phyloP scores from a whole-genome alignment of 225 moss, liverwort and hornwort species.

The Polytrichum commune region DNA sequence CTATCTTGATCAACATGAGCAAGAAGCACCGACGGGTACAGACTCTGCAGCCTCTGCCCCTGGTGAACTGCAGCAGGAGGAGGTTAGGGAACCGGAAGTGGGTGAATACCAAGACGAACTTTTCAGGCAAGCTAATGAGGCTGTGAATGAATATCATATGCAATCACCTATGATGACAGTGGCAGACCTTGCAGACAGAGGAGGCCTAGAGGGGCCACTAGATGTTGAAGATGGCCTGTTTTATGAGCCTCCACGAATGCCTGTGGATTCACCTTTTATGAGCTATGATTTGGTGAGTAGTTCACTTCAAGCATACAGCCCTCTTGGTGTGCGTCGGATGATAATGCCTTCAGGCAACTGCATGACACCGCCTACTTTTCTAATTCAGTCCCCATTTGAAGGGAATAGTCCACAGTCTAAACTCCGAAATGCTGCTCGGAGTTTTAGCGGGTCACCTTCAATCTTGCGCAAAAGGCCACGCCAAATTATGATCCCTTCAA shows the following conservation, averaged over 20 bases:
- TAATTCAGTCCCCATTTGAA: constrained; percentile 63
- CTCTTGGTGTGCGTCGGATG: constrained; percentile 94
- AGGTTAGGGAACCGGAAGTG: constrained; percentile 14
- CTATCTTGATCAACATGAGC: constrained; percentile 1
- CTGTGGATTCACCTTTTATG: constrained; percentile 72
- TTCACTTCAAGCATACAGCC: constrained; percentile 90
- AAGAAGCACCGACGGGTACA: constrained; percentile 11
- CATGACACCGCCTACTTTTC: constrained; percentile 64
- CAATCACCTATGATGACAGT: constrained; percentile 79
- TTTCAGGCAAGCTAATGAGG: constrained; percentile 26
- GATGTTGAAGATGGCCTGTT: constrained; percentile 49
- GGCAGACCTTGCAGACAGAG: constrained; percentile 47
- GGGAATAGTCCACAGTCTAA: constrained; percentile 87
- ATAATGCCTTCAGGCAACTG: constrained; percentile 85
- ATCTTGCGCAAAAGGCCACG: constrained; percentile 87
- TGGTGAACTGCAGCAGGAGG: constrained; percentile 21
- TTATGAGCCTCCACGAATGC: constrained; percentile 66
- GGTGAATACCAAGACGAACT: constrained; percentile 31
- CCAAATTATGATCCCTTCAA: constrained; percentile 41
- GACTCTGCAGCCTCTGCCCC: constrained; percentile 21
- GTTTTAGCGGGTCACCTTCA: constrained; percentile 94
- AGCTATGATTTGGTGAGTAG: constrained; percentile 82
- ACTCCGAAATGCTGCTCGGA: constrained; percentile 84
- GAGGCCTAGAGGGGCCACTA: constrained; percentile 12
- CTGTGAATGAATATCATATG: constrained; percentile 36